Base-by-base conservation (phyloP, 306 rosid genomes). In the Albizia julibrissin region DNA sequence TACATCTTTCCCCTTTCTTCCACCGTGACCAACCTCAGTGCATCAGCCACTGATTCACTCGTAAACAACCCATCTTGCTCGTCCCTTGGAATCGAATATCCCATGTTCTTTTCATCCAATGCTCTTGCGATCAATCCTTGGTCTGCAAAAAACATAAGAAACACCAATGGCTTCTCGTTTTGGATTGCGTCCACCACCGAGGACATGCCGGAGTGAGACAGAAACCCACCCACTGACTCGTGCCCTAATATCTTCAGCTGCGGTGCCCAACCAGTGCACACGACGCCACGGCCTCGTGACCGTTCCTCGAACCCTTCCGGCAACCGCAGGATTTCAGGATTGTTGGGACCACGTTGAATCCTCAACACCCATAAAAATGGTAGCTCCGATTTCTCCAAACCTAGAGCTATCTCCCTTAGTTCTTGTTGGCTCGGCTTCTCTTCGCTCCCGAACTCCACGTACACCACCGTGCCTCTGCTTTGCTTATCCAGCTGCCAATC, bases 261-360 rank as follows among this genome's bases (percentile, higher is more conserved):
- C 1, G 31, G 31, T 10, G 15, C 65, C 65, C 65, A 58, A 3
- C 31, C 29, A 0, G 31, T 22, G 15, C 31, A 58, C 31, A 58
- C 65, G 0, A 58, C 0, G 1, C 65, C 65, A 0, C 15, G 29
- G 5, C 65, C 31, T 22, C 16, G 29, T 0, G 31, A 22, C 33
- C 31, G 44, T 13, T 85, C 85, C 46, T 85, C 87, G 31, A 85
- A 88, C 31, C 91, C 87, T 5, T 77, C 80, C 15, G 65, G 31
- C 65, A 58, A 3, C 15, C 10, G 27, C 11, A 58, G 5, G 2
- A 58, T 15, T 15, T 58, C 65, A 14, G 12, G 14, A 15, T 58
- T 31, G 5, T 3, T 10, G 5, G 65, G 65, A 2, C 65, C 14
- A 24, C 33, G 65, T 58, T 22, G 29, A 3, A 2, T 10, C 65